Conservation (phyloP, 129 eudicot genomes). For the Solidago caesia region DNA sequence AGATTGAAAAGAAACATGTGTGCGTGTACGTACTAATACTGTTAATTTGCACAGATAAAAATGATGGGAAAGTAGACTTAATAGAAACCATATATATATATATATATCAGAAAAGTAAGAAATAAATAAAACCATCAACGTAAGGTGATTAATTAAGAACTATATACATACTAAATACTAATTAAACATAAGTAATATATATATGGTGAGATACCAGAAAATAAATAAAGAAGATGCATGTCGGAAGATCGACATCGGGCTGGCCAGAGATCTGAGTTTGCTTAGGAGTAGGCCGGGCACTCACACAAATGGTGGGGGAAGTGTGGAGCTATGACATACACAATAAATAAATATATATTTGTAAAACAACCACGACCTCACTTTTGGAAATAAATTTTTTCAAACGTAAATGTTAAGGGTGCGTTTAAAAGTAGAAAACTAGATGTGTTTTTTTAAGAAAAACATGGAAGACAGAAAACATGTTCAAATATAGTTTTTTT, state of each 20-base stretch:
- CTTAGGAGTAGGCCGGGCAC: constrained; percentile 23
- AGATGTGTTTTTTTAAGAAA: too few relatives aligned
- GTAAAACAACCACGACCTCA: constrained; percentile 8
- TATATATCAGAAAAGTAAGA: constrained; percentile 4
- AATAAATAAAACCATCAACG: not conserved
- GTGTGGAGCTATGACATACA: constrained; percentile 5
- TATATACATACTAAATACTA: too few relatives aligned
- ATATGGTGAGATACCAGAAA: not conserved
- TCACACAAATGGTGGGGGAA: constrained; percentile 30
- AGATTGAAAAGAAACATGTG: not conserved
- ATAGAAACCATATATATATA: not conserved
- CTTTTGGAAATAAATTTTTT: not conserved
- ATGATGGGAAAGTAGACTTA: constrained; percentile 6
- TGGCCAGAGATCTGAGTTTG: constrained; percentile 28
- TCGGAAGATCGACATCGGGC: not conserved
- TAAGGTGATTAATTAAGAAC: not conserved
- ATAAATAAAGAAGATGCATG: not conserved
- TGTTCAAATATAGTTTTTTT: too few relatives aligned
- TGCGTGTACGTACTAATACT: not conserved
- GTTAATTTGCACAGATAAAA: not conserved
- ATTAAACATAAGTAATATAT: too few relatives aligned
- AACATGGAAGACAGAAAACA: too few relatives aligned
- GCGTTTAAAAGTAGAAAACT: too few relatives aligned
- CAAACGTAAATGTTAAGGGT: not conserved
- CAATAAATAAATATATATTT: not conserved